Base-by-base conservation (phyloP, 495 filamentous ascomycete species). In the Lasiosphaeriaceae sp. region DNA sequence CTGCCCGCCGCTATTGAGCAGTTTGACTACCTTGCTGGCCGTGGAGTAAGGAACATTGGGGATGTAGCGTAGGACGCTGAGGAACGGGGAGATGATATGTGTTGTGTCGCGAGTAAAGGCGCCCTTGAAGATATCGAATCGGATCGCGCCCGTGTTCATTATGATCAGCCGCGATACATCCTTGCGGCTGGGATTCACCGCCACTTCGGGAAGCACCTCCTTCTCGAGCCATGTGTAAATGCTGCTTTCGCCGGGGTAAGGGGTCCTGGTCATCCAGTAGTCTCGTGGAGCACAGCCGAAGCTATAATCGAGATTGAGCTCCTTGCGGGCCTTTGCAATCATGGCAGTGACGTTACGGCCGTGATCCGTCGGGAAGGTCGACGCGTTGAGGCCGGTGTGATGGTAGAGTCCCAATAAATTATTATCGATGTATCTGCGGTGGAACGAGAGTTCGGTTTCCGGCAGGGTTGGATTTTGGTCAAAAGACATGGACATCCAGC, bases 61-160 rank as follows among this genome's bases (percentile, higher is more conserved):
- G 49, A 96, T 77, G 64, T 86, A 90, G n/a, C 78, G 75, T 60
- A 96, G 88, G 4, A 81, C 81, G 68, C 86, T 94, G 0, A 84
- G 85, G 69, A 98, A 98, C 2, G 94, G 94, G 3, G 90, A 96
- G 49, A 97, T 80, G 46, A 90, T 86, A 66, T 83, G 97, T 2
- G 85, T 87, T 0, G 86, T 86, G 64, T 98, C 94, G 47, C 80
- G 83, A 0, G 94, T 97, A 61, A 97, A 97, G 1, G 85, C 39
- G 0, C 94, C 95, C 66, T 92, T 81, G 79, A 97, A 96, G 59
- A 98, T 87, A 66, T 98, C 94, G 66, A 97, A 97, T 47, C 94
- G 88, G 55, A 97, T 84, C 2, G 88, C 88, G 11, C 94, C 94
- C 7, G 90, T 95, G 67, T 98, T 98, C 24, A 86, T 73, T 58